Percentiles rank a stretch among this genome's conserved stretches.
Evolutionary conservation across 306 rosid species (phyloP).

Genomic region (Spatholobus suberectus): DNA sequence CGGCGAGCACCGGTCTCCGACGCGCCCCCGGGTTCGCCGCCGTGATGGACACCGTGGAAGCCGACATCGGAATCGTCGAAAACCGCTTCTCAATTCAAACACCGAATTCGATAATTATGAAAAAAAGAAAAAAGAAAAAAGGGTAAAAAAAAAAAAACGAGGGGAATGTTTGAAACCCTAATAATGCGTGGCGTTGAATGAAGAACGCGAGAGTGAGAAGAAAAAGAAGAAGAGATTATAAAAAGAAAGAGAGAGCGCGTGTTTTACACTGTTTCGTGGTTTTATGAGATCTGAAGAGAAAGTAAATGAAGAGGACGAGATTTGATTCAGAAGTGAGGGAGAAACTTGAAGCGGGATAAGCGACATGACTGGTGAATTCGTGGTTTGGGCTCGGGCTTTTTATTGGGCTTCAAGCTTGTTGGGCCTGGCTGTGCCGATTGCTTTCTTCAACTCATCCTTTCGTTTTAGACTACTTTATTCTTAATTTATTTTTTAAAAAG

Average conservation of each 20-base stretch:
- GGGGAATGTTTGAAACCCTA: slow-evolving; percentile 36
- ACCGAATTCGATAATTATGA: not conserved
- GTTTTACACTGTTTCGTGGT: not conserved
- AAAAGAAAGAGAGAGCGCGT: not conserved
- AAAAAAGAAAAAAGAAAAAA: not conserved
- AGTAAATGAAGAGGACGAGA: not conserved
- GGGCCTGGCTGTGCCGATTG: too few species aligned
- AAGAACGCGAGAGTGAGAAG: not conserved
- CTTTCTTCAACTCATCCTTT: too few species aligned
- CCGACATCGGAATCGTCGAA: slow-evolving; percentile 73
- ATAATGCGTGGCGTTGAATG: not conserved
- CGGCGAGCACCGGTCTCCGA: slow-evolving; percentile 67
- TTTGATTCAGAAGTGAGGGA: slow-evolving; percentile 12
- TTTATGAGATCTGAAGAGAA: not conserved
- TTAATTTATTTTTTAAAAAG: too few species aligned
- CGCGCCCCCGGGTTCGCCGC: slow-evolving; percentile 87
- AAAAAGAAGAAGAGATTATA: not conserved
- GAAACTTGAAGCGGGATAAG: not conserved
- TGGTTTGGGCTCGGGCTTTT: not conserved
- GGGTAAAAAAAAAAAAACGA: not conserved
- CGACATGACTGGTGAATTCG: not conserved
- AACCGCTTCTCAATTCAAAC: slow-evolving; percentile 5
- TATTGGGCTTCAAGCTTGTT: not conserved
- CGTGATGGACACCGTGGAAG: slow-evolving; percentile 92
- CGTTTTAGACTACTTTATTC: too few species aligned